Evolutionary conservation across 768 basidiomycete species (phyloP).

Genomic region (Calocera cornea): DNA sequence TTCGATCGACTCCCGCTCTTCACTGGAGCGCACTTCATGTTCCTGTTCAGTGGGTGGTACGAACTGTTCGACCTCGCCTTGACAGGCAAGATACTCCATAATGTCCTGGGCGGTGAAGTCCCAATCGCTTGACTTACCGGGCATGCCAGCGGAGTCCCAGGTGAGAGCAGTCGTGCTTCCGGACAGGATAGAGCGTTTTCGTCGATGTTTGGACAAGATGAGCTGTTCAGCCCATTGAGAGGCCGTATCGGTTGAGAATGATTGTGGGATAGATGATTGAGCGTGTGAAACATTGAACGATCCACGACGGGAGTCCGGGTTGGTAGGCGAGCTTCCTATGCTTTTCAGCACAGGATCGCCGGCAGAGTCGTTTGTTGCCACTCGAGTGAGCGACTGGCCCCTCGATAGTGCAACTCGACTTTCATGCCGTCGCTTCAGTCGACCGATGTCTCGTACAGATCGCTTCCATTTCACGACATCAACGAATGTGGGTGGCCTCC

Average conservation of each 20-base stretch:
- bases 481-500: constrained; percentile 4
- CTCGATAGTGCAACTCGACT: background rate
- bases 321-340: background rate
- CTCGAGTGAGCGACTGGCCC: background rate
- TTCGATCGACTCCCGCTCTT: background rate
- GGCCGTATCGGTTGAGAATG: background rate
- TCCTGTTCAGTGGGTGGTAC: background rate
- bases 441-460: background rate
- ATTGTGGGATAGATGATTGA: background rate
- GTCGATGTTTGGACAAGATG: background rate
- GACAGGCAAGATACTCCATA: background rate
- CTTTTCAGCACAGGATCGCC: background rate
- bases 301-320: background rate
- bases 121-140: background rate
- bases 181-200: background rate
- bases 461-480: constrained; percentile 2
- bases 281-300: background rate
- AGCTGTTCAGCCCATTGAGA: background rate
- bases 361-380: background rate
- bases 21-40: background rate
- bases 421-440: background rate
- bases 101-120: constrained; percentile 1
- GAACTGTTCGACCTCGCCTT: background rate
- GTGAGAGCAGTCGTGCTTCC: background rate
- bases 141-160: background rate